These are phyloP conservation scores for Mucor velutinosus DNA, from an alignment of 371 early-diverging fungal genomes.

Conservation along the genomic window DNA sequence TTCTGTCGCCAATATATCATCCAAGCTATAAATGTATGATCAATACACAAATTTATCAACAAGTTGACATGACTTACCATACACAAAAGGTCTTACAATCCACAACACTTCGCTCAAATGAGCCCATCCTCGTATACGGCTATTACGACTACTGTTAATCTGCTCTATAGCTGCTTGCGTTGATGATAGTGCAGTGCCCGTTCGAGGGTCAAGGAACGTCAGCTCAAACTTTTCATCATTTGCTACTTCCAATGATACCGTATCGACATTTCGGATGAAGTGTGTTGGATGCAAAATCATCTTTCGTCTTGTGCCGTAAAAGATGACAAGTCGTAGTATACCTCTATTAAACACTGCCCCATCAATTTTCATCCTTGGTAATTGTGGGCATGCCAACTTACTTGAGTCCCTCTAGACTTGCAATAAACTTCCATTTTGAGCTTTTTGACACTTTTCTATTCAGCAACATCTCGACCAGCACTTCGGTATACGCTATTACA, in stretches of 20 bases:
- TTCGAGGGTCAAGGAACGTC: constrained; percentile 35
- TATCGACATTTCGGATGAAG: constrained; percentile 37
- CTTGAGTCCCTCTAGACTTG: constrained; percentile 45
- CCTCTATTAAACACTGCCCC: constrained; percentile 10
- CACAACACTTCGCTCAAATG: constrained; percentile 38
- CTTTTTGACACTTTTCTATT: constrained; percentile 9
- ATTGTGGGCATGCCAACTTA: constrained; percentile 5
- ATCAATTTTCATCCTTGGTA: background rate
- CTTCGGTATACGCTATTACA: constrained; percentile 42
- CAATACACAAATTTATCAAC: background rate
- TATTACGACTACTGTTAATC: background rate
- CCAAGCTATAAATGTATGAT: background rate
- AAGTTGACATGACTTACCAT: constrained; percentile 27
- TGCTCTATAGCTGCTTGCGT: background rate
- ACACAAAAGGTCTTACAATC: constrained; percentile 42
- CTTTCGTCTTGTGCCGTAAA: constrained; percentile 18
- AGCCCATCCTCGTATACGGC: constrained; percentile 25
- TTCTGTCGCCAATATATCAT: constrained; percentile 16
- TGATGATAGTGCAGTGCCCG: constrained; percentile 33
- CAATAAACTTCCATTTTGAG: constrained; percentile 35
- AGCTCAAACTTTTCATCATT: constrained; percentile 35
- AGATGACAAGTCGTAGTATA: constrained; percentile 29
- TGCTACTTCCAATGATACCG: constrained; percentile 25
- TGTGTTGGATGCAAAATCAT: constrained; percentile 49
- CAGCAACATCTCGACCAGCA: constrained; percentile 36